These are phyloP conservation scores for Amanita pallidorosea DNA, from an alignment of 768 basidiomycete species.

Conservation along the genomic window DNA sequence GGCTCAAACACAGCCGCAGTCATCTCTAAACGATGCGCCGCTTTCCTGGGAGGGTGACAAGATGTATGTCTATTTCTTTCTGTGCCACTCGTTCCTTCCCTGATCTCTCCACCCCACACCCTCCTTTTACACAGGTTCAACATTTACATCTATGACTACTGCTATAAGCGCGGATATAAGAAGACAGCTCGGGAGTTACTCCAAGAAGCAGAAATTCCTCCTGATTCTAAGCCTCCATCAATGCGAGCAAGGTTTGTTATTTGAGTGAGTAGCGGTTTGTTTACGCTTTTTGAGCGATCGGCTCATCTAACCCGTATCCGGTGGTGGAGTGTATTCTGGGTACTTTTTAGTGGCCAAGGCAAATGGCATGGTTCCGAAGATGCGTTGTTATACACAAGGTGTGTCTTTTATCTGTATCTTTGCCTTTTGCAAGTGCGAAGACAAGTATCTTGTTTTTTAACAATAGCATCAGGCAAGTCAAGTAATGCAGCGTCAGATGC, in stretches of 20 bases:
- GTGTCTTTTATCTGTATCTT: slow-evolving; percentile 16
- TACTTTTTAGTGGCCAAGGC: slow-evolving; percentile 76
- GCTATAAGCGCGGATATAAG: slow-evolving; percentile 64
- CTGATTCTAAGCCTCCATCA: slow-evolving; percentile 61
- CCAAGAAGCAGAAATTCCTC: slow-evolving; percentile 53
- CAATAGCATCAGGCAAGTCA: slow-evolving; percentile 17
- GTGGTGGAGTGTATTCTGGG: slow-evolving; percentile 91
- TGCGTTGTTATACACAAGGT: slow-evolving; percentile 63
- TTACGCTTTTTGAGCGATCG: not conserved
- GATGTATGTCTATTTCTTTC: slow-evolving; percentile 41
- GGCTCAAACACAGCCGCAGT: slow-evolving; percentile 11
- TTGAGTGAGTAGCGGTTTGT: slow-evolving; percentile 45
- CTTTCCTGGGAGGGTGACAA: slow-evolving; percentile 78
- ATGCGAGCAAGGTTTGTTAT: slow-evolving; percentile 74
- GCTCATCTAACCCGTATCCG: slow-evolving; percentile 14
- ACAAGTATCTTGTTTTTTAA: slow-evolving; percentile 8
- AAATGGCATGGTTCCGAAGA: slow-evolving; percentile 57
- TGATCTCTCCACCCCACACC: not conserved
- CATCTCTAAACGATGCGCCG: slow-evolving; percentile 12
- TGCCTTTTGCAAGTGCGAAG: slow-evolving; percentile 6
- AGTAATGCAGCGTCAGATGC: slow-evolving; percentile 19
- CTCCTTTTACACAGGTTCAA: slow-evolving; percentile 51
- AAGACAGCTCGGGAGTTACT: slow-evolving; percentile 64
- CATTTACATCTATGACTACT: slow-evolving; percentile 84
- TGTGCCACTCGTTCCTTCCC: not conserved